Base-by-base conservation (phyloP, 176 grass and related monocot species). In the Avena eriantha region DNA sequence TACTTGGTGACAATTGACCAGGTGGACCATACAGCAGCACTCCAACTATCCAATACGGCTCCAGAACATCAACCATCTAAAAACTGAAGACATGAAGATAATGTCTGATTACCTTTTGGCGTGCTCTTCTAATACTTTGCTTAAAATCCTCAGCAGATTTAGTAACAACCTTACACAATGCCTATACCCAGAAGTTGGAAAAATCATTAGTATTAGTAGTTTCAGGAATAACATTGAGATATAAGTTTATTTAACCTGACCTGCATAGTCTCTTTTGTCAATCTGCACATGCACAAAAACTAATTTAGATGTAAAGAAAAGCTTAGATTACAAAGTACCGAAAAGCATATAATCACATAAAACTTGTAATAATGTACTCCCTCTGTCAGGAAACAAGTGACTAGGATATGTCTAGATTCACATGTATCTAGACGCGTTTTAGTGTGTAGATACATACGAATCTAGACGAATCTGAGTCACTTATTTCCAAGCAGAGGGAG, bases 61-160 rank as follows among this genome's bases (percentile, higher is more conserved):
- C 61, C 11, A 86, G 67, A 86, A 61, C 36, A 17, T 79, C 11
- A 41, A 79, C 79, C 15, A 84, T 43, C 29, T 79, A 17, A 41
- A 41, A 49, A 77, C 7, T 59, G 7, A 47, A 11, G 71, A 86
- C 77, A 69, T 6, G 4, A 50, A 45, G 39, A 41, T 41, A 41
- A 41, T 41, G 26, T 8, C 11, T 4, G 6, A 26, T 83, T 89
- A 98, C 97, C 92, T 98, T 98, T 88, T 98, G 94, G 24, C 97
- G 94, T 50, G 97, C 97, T 90, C 94, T 94, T 89, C 97, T 96
- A 68, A 98, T 94, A 87, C 97, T 85, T 88, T 96, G 97, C 86
- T 98, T 98, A 47, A 93, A 91, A 89, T 94, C 97, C 87, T 98
- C 97, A 64, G 87, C 92, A 56, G 94, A 96, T 96, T 96, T 96